These are phyloP conservation scores for Podosphaera leucotricha DNA, from an alignment of 2,329 filamentous ascomycete genomes.

Conservation along the genomic window DNA sequence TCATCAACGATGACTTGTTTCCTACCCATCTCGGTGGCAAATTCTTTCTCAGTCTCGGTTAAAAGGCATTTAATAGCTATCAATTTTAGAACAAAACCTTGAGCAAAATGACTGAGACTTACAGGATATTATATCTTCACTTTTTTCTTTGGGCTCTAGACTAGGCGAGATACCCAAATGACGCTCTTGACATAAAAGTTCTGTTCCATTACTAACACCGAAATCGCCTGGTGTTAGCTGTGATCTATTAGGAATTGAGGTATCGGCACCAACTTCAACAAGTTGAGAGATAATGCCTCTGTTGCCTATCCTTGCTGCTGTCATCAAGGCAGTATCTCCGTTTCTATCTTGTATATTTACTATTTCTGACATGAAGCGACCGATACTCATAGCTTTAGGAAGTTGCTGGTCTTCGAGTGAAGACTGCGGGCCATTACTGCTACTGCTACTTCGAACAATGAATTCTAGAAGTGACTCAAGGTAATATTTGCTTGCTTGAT, in stretches of 20 bases:
- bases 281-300: conserved; percentile 91
- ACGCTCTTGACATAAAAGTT: conserved; percentile 25
- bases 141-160: conserved; percentile 44
- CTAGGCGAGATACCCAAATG: conserved; percentile 22
- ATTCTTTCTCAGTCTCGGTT: conserved; percentile 52
- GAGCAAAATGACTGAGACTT: conserved; percentile 19
- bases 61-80: conserved; percentile 64
- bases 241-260: conserved; percentile 74
- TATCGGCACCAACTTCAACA: conserved; percentile 81
- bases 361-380: conserved; percentile 88
- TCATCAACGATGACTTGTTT: conserved; percentile 70
- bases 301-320: conserved; percentile 82
- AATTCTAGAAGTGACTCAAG: conserved; percentile 86
- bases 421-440: conserved; percentile 27
- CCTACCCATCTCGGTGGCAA: conserved; percentile 55
- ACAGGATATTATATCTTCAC: conserved; percentile 60
- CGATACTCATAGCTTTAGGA: conserved; percentile 42
- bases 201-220: conserved; percentile 46
- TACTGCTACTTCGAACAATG: conserved; percentile 65
- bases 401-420: conserved; percentile 10
- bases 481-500: conserved; percentile 82
- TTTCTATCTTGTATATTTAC: conserved; percentile 88
- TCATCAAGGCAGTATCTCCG: conserved; percentile 83
- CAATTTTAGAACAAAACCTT: conserved; percentile 17
- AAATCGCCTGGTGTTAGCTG: conserved; percentile 84